These are phyloP conservation scores for Tricholoma furcatifolium DNA, from an alignment of 768 basidiomycete species.

Conservation along the genomic window DNA sequence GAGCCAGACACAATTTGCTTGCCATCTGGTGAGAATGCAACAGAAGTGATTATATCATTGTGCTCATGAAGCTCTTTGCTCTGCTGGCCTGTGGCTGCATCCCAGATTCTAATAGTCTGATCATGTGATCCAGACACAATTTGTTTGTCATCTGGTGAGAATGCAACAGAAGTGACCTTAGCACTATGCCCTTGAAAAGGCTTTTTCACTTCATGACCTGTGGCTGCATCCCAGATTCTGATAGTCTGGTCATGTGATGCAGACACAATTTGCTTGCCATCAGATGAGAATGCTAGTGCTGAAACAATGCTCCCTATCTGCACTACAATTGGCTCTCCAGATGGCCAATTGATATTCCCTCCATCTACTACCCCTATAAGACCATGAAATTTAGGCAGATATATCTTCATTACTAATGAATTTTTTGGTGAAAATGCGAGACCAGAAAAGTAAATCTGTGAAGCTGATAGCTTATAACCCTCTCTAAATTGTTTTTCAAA, in stretches of 20 bases:
- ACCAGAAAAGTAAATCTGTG: background rate
- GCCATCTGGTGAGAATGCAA: too few relatives aligned
- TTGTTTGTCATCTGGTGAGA: too few relatives aligned
- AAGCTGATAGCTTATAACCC: background rate
- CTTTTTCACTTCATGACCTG: too few relatives aligned
- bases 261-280: too few relatives aligned
- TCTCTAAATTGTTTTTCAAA: background rate
- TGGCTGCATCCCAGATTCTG: conserved; percentile 1
- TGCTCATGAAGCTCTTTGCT: too few relatives aligned
- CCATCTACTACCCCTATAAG: conserved; percentile 7
- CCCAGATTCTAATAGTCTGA: too few relatives aligned
- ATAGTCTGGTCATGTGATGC: background rate
- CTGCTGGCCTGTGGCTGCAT: too few relatives aligned
- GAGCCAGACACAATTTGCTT: too few relatives aligned
- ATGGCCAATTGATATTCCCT: background rate
- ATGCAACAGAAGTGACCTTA: too few relatives aligned
- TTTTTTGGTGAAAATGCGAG: background rate
- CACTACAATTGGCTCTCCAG: background rate
- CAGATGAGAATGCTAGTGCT: background rate
- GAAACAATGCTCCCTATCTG: background rate
- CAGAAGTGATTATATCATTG: too few relatives aligned
- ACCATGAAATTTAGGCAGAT: background rate
- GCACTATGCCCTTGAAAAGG: too few relatives aligned
- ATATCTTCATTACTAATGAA: background rate
- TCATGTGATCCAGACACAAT: too few relatives aligned